Base-by-base conservation (phyloP, 371 early-diverging fungal species). In the Mucor plumbeus region DNA sequence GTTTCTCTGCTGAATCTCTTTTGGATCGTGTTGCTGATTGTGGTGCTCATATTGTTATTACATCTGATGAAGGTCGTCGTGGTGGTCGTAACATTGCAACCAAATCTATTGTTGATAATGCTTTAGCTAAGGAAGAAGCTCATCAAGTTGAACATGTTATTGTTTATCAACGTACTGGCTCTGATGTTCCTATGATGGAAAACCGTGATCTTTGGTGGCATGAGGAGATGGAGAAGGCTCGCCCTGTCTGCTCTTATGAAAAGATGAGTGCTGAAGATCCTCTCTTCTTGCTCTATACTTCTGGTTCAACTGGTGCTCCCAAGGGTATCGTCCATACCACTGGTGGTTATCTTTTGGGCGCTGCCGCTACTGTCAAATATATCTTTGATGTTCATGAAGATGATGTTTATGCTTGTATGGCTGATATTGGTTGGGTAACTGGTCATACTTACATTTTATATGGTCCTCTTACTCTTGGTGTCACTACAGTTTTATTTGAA, bases 261-360 rank as follows among this genome's bases (percentile, higher is more conserved):
- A 81, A 84, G 26, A 93, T 99, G 84, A 84, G 87, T 65, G 80
- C 96, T 14, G 99, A 99, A 73, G 97, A 99, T 75, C 97, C 97
- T 11, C 81, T 99, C 26, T 99, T 99, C 84, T 87, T 98, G 76
- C 87, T 99, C 34, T 99, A 99, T 84, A 99, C 99, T n/a, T 94
- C 94, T 38, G 98, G 97, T 4, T 92, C 93, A 33, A 96, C 97
- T n/a, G 97, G 99, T 43, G 95, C 92, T 76, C 99, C 99, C 67
- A 97, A 97, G 80, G 97, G 97, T 61, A 85, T 97, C 35, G 76
- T 94, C 59, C 97, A 97, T 77, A 91, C 98, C 36, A 95, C 97
- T 4, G 99, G 89, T 53, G 99, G 99, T 38, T 99, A 99, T 70
- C 81, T 99, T 5, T 80, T 99, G 5, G 97, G 98, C 40, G 97